Percentiles rank a stretch among this genome's conserved stretches.
Conservation (phyloP, 1,284 basidiomycete species). For the Mycena sp. region DNA sequence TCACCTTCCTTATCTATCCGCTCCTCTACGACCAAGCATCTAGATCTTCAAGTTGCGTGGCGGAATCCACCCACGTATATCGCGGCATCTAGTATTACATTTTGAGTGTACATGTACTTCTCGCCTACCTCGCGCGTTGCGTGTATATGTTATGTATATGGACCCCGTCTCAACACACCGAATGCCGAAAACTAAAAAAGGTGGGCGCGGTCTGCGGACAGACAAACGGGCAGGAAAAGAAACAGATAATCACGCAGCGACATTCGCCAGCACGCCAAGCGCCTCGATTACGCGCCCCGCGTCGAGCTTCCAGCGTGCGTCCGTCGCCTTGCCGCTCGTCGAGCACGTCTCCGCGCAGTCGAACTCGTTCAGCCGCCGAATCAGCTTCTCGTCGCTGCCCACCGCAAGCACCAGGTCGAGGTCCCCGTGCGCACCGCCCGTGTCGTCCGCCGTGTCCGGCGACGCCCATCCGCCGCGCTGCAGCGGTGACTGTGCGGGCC, state of each 20-base stretch:
- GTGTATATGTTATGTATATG: not conserved
- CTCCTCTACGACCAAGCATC: too few species aligned
- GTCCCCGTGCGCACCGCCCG: slow-evolving; percentile 51
- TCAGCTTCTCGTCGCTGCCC: slow-evolving; percentile 78
- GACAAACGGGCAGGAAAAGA: too few species aligned
- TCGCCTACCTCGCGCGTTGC: not conserved
- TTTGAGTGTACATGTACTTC: slow-evolving; percentile 2
- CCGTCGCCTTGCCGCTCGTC: slow-evolving; percentile 74
- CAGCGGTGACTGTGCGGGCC: slow-evolving; percentile 63
- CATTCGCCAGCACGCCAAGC: slow-evolving; percentile 49
- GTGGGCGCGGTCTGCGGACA: not conserved
- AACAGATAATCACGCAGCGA: slow-evolving; percentile 20
- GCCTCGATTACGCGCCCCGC: slow-evolving; percentile 50
- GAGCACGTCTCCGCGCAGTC: slow-evolving; percentile 77
- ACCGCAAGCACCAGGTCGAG: slow-evolving; percentile 74
- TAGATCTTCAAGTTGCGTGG: too few species aligned
- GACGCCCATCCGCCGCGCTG: slow-evolving; percentile 45
- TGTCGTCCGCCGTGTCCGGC: slow-evolving; percentile 30
- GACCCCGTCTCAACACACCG: slow-evolving; percentile 26
- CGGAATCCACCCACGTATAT: too few species aligned
- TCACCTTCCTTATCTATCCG: too few species aligned
- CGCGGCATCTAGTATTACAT: too few species aligned
- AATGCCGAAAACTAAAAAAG: slow-evolving; percentile 31
- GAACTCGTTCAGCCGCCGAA: slow-evolving; percentile 77
- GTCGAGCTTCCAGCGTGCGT: slow-evolving; percentile 77